Percentiles rank a stretch among this genome's conserved stretches.
These are phyloP conservation scores for Thelonectria blattea DNA, from an alignment of 2,329 filamentous ascomycete genomes.

Conservation along the genomic window DNA sequence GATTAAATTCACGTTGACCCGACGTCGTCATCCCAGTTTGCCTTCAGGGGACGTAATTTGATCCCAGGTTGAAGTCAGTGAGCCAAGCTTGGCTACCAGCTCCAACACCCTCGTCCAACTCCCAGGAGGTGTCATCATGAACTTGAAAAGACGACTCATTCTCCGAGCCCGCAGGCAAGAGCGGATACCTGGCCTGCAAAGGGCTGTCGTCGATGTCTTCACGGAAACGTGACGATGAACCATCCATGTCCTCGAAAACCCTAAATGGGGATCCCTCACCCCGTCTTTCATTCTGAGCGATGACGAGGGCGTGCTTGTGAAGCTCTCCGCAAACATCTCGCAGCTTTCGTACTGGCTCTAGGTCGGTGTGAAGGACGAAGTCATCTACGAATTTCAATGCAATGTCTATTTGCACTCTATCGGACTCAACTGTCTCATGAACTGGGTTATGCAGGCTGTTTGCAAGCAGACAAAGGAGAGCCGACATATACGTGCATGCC, in stretches of 20 bases:
- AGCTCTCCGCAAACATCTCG: slow-evolving; percentile 1
- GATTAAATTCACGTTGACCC: too few species aligned
- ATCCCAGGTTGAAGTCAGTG: background rate
- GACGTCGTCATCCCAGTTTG: background rate
- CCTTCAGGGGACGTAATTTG: background rate
- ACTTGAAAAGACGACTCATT: background rate
- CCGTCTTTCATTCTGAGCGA: background rate
- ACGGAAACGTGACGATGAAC: background rate
- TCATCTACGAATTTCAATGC: slow-evolving; percentile 4
- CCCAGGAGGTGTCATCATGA: background rate
- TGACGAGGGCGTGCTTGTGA: background rate
- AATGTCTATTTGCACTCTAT: background rate
- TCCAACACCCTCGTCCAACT: background rate
- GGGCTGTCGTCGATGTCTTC: background rate
- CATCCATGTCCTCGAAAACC: background rate
- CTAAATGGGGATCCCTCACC: too few species aligned
- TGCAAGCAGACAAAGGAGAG: background rate
- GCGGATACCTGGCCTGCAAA: background rate
- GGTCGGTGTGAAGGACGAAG: background rate
- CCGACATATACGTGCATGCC: slow-evolving; percentile 1
- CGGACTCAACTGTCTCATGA: background rate
- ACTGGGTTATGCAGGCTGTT: slow-evolving; percentile 1
- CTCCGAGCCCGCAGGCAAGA: background rate
- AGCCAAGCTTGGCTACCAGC: background rate
- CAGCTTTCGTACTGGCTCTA: background rate